phyloP scores from a whole-genome alignment of 768 basidiomycete genomes.

The Lactarius vividus region DNA sequence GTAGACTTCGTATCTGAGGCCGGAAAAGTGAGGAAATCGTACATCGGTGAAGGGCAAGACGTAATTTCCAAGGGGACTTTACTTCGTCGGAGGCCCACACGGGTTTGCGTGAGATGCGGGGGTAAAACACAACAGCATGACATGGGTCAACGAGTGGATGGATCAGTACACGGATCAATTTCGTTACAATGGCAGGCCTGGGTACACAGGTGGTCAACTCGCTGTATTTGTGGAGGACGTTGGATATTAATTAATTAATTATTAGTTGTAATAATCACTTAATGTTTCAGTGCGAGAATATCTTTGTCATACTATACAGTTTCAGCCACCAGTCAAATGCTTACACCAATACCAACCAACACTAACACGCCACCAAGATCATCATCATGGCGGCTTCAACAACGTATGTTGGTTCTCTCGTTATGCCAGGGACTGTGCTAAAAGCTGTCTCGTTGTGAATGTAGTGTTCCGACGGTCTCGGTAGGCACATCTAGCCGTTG shows the following conservation, averaged over 20 bases:
- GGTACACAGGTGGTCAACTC: slow-evolving; percentile 57
- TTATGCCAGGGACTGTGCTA: background rate
- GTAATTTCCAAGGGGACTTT: slow-evolving; percentile 62
- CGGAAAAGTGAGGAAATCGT: slow-evolving; percentile 40
- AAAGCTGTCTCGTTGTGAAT: background rate
- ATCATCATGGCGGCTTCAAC: slow-evolving; percentile 53
- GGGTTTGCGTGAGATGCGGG: slow-evolving; percentile 62
- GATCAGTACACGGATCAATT: slow-evolving; percentile 14
- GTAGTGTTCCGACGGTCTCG: slow-evolving; percentile 4
- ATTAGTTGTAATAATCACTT: background rate
- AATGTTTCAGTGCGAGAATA: slow-evolving; percentile 29
- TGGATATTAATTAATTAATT: slow-evolving; percentile 40
- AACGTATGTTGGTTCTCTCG: slow-evolving; percentile 41
- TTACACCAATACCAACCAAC: slow-evolving; percentile 31
- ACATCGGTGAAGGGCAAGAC: slow-evolving; percentile 46
- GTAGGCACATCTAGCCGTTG: slow-evolving; percentile 7
- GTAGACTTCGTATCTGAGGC: slow-evolving; percentile 67
- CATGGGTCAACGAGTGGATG: slow-evolving; percentile 30
- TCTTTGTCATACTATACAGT: slow-evolving; percentile 39
- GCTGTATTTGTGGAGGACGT: slow-evolving; percentile 70
- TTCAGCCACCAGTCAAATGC: slow-evolving; percentile 38
- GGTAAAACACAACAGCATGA: slow-evolving; percentile 49
- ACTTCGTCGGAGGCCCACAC: slow-evolving; percentile 37
- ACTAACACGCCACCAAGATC: slow-evolving; percentile 36
- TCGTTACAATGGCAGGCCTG: slow-evolving; percentile 56